Evolutionary conservation across 345 rosid genomes (phyloP), one percentile per base, ranked within the genome.

Genomic region (Citrus medica): DNA sequence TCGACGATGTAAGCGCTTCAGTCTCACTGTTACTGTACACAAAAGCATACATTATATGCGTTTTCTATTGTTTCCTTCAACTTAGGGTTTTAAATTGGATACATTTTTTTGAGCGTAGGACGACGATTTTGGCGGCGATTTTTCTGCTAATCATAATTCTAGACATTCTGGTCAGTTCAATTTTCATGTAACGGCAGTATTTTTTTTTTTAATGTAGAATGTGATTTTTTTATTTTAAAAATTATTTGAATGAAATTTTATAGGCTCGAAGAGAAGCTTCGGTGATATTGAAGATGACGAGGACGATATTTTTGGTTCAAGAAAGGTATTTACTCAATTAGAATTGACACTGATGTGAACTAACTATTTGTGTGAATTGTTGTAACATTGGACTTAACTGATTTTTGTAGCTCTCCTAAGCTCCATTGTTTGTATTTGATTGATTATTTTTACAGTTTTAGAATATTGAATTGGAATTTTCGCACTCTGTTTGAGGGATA

Each of bases 111-210:
- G 42, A 37, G 30, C 28, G 33, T 69, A 93, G 86, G 99, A 95
- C 71, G 99, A 95, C 82, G 98, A 91, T 85, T 95, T 95, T 75
- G 99, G 96, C 5, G 95, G 97, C 16, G 98, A 94, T 79, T 89
- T 86, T 79, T 65, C 91, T 3, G 91, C 88, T 35, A 78, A 77
- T 60, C 87, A 88, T 73, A 83, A 78, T 59, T 22, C 81, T 21
- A 81, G 86, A 75, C 85, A 82, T 80, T 79, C 98, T 85, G 97
- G 97, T 95, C n/a, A 13, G 70, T 48, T 64, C 27, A 2, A 48
- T 7, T 65, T 63, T 64, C 69, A 5, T 75, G 22, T 13, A 4
- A 40, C 6, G 61, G 61, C 30, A 46, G 27, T 1, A 14, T n/a
- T 28, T 2, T 7, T 60, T 1, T 7, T 67, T 21, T 28, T 0